Base-by-base conservation (phyloP, 2,329 filamentous ascomycete species). In the Curvularia verruculosa region DNA sequence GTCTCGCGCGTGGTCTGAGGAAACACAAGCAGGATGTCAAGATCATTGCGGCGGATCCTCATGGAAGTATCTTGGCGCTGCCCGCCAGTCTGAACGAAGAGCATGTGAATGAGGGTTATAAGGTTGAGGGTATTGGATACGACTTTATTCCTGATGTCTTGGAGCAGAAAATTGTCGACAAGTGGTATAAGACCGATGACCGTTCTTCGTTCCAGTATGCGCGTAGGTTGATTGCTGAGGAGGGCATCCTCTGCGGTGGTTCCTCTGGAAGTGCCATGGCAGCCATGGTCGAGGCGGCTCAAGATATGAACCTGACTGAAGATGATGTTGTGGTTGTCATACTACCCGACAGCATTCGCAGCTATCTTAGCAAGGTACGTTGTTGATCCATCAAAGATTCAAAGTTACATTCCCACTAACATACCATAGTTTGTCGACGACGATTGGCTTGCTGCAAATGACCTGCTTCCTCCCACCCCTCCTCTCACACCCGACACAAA, bases 171-270 rank as follows among this genome's bases (percentile, higher is more conserved):
- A 76, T 85, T 5, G 90, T 99, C 28, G 91, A 97, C 77, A 90
- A 89, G 73, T 99, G 95, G 95, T 98, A 97, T 82, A 99, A 99
- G 86, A 99, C 95, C 3, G 91, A 94, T 60, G 95, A 99, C 73
- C 85, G 86, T 59, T 90, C 96, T 74, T 93, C 93, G 2, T 99
- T 99, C 80, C 84, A 87, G 74, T 93, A 91, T 72, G 91, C 95
- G n/a, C 85, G 96, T 49, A 84, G 93, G 41, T 81, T 99, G 51
- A 99, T 99, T 68, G 85, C 92, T 15, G 95, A 99, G 76, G 95
- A 99, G 78, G 95, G 95, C 49, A 84, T 99, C 13, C 84, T 99
- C 8, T 92, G 96, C 19, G 95, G 95, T 68, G 95, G 95, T 41
- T 96, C 91, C 75, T 96, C 92, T 69, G 95, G 95, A 58, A 96